phyloP scores from a whole-genome alignment of 345 rosid species.

The Eucalyptus regnans region DNA sequence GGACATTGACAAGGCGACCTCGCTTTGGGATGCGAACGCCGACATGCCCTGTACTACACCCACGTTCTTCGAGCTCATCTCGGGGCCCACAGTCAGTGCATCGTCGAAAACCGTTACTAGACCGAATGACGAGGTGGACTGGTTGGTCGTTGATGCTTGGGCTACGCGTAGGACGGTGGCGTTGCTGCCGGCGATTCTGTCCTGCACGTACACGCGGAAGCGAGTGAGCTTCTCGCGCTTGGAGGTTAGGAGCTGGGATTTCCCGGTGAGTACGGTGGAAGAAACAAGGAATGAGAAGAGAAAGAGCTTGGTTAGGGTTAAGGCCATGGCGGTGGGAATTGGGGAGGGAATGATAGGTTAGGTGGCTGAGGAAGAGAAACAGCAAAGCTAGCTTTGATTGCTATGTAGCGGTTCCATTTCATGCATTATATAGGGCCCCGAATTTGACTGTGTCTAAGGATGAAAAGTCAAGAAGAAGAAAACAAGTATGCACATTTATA shows the following conservation, averaged over 20 bases:
- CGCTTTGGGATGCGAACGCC: not conserved
- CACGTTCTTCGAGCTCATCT: not conserved
- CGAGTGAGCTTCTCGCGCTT: constrained; percentile 3
- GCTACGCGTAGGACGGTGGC: not conserved
- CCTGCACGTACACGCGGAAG: constrained; percentile 8
- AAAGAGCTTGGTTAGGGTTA: not conserved
- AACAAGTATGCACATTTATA: not conserved
- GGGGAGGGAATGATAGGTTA: not conserved
- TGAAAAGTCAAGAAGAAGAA: not conserved
- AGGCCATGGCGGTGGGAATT: not conserved
- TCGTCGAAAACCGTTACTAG: not conserved
- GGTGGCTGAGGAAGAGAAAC: not conserved
- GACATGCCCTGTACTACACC: not conserved
- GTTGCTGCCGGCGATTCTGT: not conserved
- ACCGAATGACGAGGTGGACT: not conserved
- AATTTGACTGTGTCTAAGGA: not conserved
- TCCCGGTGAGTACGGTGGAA: not conserved
- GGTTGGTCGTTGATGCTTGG: not conserved
- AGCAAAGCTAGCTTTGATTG: not conserved
- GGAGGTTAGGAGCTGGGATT: not conserved
- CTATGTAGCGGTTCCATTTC: not conserved
- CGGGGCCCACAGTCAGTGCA: not conserved
- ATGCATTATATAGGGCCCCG: not conserved
- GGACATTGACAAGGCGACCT: not conserved
- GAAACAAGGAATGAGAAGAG: not conserved